Conservation (phyloP, 225 moss, liverwort and hornwort species). For the Marchantia paleacea region DNA sequence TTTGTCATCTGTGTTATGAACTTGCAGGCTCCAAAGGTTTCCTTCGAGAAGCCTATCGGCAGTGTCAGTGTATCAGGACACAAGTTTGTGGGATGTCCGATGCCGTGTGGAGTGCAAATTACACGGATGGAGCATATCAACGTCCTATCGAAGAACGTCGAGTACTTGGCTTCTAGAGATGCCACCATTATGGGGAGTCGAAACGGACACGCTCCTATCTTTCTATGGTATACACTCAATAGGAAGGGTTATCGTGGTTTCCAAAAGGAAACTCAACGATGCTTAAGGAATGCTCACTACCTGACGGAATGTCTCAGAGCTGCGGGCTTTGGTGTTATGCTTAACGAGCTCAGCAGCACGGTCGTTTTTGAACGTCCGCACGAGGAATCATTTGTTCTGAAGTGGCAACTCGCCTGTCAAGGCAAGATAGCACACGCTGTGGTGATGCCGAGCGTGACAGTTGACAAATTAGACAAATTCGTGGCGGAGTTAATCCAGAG, state of each 20-base stretch:
- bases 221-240: conserved; percentile 84
- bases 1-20: background rate
- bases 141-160: conserved; percentile 59
- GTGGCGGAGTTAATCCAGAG: conserved; percentile 60
- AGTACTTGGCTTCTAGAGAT: conserved; percentile 78
- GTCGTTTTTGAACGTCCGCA: conserved; percentile 81
- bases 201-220: conserved; percentile 86
- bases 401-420: conserved; percentile 90
- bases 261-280: conserved; percentile 76
- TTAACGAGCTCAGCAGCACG: conserved; percentile 85
- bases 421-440: conserved; percentile 79
- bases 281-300: conserved; percentile 70
- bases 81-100: conserved; percentile 89
- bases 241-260: conserved; percentile 76
- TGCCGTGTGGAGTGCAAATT: conserved; percentile 93
- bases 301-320: conserved; percentile 59
- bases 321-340: conserved; percentile 65
- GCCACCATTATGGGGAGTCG: conserved; percentile 93
- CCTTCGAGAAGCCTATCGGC: conserved; percentile 85
- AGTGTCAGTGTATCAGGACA: conserved; percentile 91
- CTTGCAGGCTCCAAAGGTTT: conserved; percentile 76
- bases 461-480: conserved; percentile 70
- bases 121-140: conserved; percentile 70
- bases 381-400: conserved; percentile 59
- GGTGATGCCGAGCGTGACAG: conserved; percentile 82